These are phyloP conservation scores for Maudiozyma pseudohumilis DNA, from an alignment of 805 yeast genomes.

Conservation along the genomic window DNA sequence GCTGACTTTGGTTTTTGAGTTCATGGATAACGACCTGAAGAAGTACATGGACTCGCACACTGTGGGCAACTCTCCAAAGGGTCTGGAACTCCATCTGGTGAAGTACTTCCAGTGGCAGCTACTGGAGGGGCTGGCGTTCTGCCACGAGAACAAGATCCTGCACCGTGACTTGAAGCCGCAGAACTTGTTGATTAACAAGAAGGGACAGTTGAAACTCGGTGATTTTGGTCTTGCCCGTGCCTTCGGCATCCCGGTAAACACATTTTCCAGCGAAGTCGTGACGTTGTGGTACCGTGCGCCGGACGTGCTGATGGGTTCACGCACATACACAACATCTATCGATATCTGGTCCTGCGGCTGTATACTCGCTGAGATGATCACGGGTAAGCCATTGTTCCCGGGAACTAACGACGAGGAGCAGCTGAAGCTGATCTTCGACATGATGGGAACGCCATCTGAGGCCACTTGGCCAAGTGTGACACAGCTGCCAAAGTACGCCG, in stretches of 20 bases:
- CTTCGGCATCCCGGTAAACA: conserved; percentile 92
- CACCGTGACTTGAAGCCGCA: conserved; percentile 97
- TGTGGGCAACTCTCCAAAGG: conserved; percentile 25
- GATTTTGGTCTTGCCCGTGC: conserved; percentile 96
- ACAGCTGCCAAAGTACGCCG: conserved; percentile 83
- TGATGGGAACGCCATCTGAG: conserved; percentile 90
- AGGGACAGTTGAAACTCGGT: conserved; percentile 83
- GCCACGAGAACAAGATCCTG: conserved; percentile 88
- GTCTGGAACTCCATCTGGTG: conserved; percentile 46
- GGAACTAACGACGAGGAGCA: conserved; percentile 98
- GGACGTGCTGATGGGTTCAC: conserved; percentile 89
- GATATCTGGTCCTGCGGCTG: conserved; percentile 99
- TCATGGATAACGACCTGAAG: conserved; percentile 86
- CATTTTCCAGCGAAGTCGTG: conserved; percentile 96
- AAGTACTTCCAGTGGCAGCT: conserved; percentile 89
- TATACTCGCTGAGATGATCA: conserved; percentile 95
- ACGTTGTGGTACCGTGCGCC: conserved; percentile 98
- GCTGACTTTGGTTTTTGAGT: conserved; percentile 86
- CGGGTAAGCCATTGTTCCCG: conserved; percentile 88
- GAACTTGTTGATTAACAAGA: conserved; percentile 86
- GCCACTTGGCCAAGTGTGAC: conserved; percentile 92
- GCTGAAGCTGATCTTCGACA: conserved; percentile 83
- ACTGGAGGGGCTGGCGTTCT: conserved; percentile 81
- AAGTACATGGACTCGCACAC: conserved; percentile 80
- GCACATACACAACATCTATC: conserved; percentile 95